Percentiles rank a stretch among this genome's conserved stretches.
phyloP scores from a whole-genome alignment of 108 stramenopile genomes.

The Tribonema minus region DNA sequence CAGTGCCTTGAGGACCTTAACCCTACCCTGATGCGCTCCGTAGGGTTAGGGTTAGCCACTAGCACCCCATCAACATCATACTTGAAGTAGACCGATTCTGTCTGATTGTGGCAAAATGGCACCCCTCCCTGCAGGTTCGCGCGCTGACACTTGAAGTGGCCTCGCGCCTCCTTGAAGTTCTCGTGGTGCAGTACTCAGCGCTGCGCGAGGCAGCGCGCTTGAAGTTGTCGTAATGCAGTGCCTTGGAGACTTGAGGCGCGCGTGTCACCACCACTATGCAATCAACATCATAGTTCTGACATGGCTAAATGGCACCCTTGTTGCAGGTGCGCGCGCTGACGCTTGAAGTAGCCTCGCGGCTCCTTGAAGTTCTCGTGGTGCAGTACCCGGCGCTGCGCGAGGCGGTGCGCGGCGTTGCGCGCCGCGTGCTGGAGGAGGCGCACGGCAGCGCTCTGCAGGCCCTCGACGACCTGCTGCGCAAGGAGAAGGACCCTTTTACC shows the following conservation, averaged over 20 bases:
- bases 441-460: conserved; percentile 16
- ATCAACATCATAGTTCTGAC: too few relatives aligned
- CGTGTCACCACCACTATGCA: too few relatives aligned
- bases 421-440: conserved; percentile 26
- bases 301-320: too few relatives aligned
- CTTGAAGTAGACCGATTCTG: too few relatives aligned
- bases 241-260: too few relatives aligned
- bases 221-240: too few relatives aligned
- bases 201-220: conserved; percentile 39
- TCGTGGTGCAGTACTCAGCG: conserved; percentile 38
- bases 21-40: too few relatives aligned
- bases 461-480: conserved; percentile 27
- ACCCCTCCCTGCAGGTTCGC: conserved; percentile 34
- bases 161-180: conserved; percentile 12
- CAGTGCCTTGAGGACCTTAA: too few relatives aligned
- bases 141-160: conserved; percentile 36
- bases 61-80: too few relatives aligned
- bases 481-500: conserved; percentile 47
- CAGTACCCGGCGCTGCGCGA: conserved; percentile 41
- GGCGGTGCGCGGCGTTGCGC: conserved; percentile 25
- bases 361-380: conserved; percentile 23
- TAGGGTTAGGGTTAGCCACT: too few relatives aligned
- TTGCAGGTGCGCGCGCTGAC: conserved; percentile 31
- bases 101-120: too few relatives aligned
- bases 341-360: conserved; percentile 31